phyloP scores from a whole-genome alignment of 768 basidiomycete genomes.

The Panaeolus papilionaceus region DNA sequence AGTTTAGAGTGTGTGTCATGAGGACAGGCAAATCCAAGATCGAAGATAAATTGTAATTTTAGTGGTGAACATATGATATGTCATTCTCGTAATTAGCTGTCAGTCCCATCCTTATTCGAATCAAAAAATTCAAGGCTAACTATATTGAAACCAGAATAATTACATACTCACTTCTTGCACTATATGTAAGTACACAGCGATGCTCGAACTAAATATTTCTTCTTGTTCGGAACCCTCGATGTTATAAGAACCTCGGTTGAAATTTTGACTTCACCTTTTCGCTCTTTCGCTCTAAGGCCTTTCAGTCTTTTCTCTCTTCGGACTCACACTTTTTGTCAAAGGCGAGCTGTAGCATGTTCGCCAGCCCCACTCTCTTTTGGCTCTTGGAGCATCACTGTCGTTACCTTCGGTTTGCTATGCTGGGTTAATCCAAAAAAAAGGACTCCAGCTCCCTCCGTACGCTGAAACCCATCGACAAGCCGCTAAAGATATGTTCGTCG shows the following conservation, averaged over 20 bases:
- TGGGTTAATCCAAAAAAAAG: conserved; percentile 50
- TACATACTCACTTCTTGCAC: neutral
- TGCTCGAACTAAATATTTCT: neutral
- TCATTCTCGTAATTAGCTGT: neutral
- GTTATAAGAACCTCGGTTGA: neutral
- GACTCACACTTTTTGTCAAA: neutral
- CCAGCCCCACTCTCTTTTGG: conserved; percentile 30
- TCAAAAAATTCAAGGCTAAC: conserved; percentile 2
- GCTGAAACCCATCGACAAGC: conserved; percentile 42
- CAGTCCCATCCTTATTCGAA: neutral
- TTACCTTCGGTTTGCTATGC: conserved; percentile 33
- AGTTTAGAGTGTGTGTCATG: neutral
- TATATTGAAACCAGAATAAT: conserved; percentile 1
- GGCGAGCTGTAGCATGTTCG: conserved; percentile 23
- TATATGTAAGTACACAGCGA: neutral
- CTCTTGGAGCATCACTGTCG: conserved; percentile 33
- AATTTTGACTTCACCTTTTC: neutral
- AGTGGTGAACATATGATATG: neutral
- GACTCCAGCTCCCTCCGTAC: conserved; percentile 47
- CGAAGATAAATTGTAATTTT: neutral
- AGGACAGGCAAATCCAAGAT: neutral
- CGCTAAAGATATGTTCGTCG: conserved; percentile 55
- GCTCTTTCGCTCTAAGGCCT: neutral
- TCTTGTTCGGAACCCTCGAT: neutral
- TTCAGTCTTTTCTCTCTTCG: conserved; percentile 9